Evolutionary conservation across 306 rosid genomes (phyloP).

Genomic region (Sicyos baderoa): DNA sequence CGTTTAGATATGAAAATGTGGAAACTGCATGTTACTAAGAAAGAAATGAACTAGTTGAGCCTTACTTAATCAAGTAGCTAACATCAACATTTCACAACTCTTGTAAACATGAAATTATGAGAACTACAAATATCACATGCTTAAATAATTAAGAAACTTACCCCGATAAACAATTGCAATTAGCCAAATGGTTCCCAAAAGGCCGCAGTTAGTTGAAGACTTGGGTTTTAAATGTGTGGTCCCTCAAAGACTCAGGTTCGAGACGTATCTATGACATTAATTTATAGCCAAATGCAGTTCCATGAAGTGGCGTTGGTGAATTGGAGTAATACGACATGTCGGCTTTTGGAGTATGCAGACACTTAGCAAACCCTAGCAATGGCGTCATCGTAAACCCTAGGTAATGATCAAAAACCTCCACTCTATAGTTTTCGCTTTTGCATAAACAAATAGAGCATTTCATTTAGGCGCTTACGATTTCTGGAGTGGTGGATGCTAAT

Average conservation of each 20-base stretch:
- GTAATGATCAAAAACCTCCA: conserved; percentile 19
- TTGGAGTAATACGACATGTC: conserved; percentile 4
- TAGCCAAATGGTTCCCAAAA: not conserved
- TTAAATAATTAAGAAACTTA: not conserved
- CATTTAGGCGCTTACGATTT: conserved; percentile 19
- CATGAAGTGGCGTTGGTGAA: not conserved
- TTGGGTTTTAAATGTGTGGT: too few relatives aligned
- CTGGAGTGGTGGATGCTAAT: conserved; percentile 30
- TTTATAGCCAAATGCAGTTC: not conserved
- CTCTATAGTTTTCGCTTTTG: not conserved
- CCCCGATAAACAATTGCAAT: too few relatives aligned
- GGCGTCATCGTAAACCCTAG: conserved; percentile 35
- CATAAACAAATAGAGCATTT: not conserved
- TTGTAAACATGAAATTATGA: not conserved
- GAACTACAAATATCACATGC: too few relatives aligned
- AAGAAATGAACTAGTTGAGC: not conserved
- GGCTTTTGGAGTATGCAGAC: conserved; percentile 7
- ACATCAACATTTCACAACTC: not conserved
- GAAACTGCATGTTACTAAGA: not conserved
- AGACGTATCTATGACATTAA: too few relatives aligned
- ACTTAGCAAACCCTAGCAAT: not conserved
- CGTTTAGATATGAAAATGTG: not conserved
- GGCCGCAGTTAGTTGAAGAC: too few relatives aligned
- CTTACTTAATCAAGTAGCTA: not conserved
- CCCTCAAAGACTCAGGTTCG: too few relatives aligned